Base-by-base conservation (phyloP, 371 early-diverging fungal genomes). In the Blakeslea trispora region DNA sequence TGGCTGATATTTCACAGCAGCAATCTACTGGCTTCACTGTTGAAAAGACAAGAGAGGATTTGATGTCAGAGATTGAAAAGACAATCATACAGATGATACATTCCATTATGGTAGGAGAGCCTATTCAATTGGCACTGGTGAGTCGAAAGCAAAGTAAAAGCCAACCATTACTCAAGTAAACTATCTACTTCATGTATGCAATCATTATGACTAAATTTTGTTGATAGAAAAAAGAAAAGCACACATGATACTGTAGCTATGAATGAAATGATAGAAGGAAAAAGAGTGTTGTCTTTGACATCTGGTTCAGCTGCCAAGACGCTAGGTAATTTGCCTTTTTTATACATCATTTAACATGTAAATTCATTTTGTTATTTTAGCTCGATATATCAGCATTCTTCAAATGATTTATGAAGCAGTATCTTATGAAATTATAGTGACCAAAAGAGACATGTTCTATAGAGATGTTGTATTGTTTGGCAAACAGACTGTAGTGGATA, bases 401-500 rank as follows among this genome's bases (percentile, higher is more conserved):
- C 70, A 73, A 48, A 69, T 70, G 50, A 66, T 79, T n/a, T 72
- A 79, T 39, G 76, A 74, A 52, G 72, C 79, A 0, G 32, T 79
- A 6, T 56, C 60, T 1, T 54, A 55, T 42, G 64, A 63, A 41
- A 61, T 70, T 0, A 50, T 74, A 8, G 53, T 74, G 3, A 72
- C 79, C 8, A 79, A 79, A 57, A 62, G 79, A 21, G 72, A 70
- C 21, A 75, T 79, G n/a, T 79, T 49, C 53, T 79, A 79, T 51
- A 58, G 72, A 39, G 74, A 79, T 35, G 68, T 75, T 0, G 43
- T 48, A 8, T 42, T 79, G 15, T 79, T 79, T 51, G 59, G 57
- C 4, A 68, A 52, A 0, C 79, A 79, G 32, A 35, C 28, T 15
- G 59, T 61, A 3, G 72, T 79, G 1, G 71, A 79, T 48, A 59